Evolutionary conservation across 805 yeast genomes (phyloP).

Genomic region (Hanseniaspora pseudoguilliermondii): DNA sequence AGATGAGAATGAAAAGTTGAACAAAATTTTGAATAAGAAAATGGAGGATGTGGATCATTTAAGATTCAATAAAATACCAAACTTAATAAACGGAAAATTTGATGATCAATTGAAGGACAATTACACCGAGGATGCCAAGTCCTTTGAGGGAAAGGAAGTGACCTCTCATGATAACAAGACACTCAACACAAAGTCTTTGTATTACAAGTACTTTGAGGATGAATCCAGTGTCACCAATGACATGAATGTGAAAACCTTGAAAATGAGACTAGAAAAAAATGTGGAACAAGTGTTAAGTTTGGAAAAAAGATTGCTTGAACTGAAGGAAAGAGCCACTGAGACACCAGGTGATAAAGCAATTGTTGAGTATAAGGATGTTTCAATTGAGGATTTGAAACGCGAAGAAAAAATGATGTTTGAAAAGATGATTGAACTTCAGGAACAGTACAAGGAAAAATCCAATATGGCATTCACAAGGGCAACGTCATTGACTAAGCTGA

Average conservation of each 20-base stretch:
- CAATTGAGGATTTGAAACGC: neutral
- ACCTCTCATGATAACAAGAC: slow-evolving; percentile 8
- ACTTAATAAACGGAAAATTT: slow-evolving; percentile 10
- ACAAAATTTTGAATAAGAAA: neutral
- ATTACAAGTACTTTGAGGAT: slow-evolving; percentile 9
- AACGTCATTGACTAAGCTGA: neutral
- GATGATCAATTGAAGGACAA: neutral
- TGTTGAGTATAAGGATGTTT: neutral
- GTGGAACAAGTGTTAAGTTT: neutral
- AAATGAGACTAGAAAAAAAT: neutral
- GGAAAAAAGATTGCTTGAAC: neutral
- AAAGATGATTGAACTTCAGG: neutral
- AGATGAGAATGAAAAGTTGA: neutral
- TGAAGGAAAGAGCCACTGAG: neutral
- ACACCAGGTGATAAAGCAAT: neutral
- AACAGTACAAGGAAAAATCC: slow-evolving; percentile 3
- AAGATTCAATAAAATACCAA: slow-evolving; percentile 9
- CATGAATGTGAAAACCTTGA: slow-evolving; percentile 8
- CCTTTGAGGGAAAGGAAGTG: neutral
- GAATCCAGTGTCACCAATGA: slow-evolving; percentile 4
- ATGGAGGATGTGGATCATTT: neutral
- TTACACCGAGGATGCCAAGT: neutral
- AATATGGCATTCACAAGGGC: slow-evolving; percentile 1
- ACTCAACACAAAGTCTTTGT: slow-evolving; percentile 5
- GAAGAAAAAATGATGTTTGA: neutral